Conservation (phyloP, 768 basidiomycete genomes). For the Trametopsis cervina region DNA sequence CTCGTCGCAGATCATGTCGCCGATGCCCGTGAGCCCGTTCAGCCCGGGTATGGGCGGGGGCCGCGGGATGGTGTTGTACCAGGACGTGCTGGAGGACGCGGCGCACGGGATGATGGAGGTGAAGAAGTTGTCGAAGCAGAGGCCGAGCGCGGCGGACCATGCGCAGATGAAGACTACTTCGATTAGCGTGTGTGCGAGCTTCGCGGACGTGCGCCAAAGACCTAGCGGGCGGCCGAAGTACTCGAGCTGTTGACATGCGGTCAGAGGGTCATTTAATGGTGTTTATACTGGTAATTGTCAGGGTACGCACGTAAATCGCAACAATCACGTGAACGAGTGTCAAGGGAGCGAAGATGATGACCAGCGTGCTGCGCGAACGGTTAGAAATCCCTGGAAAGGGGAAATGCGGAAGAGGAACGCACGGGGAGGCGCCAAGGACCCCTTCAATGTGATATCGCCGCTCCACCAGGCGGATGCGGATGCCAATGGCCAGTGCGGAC, state of each 20-base stretch:
- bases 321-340: constrained; percentile 81
- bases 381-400: neutral
- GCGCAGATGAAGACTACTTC: constrained; percentile 90
- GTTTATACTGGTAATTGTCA: constrained; percentile 5
- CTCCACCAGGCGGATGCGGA: constrained; percentile 64
- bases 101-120: constrained; percentile 80
- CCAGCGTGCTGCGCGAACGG: constrained; percentile 47
- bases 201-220: constrained; percentile 85
- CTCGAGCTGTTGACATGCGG: constrained; percentile 51
- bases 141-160: constrained; percentile 87
- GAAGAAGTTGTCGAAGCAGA: constrained; percentile 89
- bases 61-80: constrained; percentile 69
- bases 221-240: constrained; percentile 91
- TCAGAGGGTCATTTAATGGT: constrained; percentile 17
- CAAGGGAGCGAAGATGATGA: constrained; percentile 80
- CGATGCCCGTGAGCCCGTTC: constrained; percentile 37
- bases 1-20: constrained; percentile 59
- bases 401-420: constrained; percentile 23
- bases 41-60: constrained; percentile 32
- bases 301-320: constrained; percentile 68
- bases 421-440: constrained; percentile 79
- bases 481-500: constrained; percentile 71
- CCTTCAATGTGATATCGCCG: constrained; percentile 45
- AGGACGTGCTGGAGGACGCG: constrained; percentile 46
- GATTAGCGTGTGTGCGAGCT: constrained; percentile 78